Evolutionary conservation across 2,329 filamentous ascomycete species (phyloP).

Genomic region (Xylaria polymorpha): DNA sequence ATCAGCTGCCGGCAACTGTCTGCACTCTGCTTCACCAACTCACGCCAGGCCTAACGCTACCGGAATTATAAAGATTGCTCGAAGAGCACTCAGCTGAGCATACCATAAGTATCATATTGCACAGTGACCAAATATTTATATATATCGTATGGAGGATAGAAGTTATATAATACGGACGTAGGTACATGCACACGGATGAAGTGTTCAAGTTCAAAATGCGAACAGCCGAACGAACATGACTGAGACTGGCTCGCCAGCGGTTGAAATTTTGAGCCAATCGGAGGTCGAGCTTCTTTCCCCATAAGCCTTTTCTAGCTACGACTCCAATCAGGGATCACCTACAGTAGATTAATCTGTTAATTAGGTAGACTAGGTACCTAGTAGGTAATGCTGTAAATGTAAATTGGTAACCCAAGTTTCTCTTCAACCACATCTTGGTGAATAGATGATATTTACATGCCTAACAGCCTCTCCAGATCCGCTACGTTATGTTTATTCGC

Average conservation of each 20-base stretch:
- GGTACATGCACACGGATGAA: neutral
- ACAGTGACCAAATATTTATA: too few species aligned
- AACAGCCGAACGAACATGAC: neutral
- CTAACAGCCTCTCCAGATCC: slow-evolving; percentile 10
- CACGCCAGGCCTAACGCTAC: neutral
- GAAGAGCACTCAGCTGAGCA: neutral
- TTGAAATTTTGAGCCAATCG: slow-evolving; percentile 13
- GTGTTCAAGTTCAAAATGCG: neutral
- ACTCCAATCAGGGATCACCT: neutral
- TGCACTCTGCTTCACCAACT: neutral
- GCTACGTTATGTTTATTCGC: neutral
- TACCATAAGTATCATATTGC: too few species aligned
- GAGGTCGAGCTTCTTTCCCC: slow-evolving; percentile 12
- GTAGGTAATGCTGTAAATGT: neutral
- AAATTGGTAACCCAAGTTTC: neutral
- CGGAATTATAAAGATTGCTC: neutral
- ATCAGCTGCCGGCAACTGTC: slow-evolving; percentile 18
- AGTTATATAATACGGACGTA: too few species aligned
- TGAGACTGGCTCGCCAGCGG: neutral
- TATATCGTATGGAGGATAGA: too few species aligned
- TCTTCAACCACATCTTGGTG: slow-evolving; percentile 19
- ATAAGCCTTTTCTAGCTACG: slow-evolving; percentile 14
- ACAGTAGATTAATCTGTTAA: neutral
- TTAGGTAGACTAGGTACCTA: too few species aligned
- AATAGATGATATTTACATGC: slow-evolving; percentile 9